Conservation (phyloP, 257 asterid species). For the Jacaranda mimosifolia region DNA sequence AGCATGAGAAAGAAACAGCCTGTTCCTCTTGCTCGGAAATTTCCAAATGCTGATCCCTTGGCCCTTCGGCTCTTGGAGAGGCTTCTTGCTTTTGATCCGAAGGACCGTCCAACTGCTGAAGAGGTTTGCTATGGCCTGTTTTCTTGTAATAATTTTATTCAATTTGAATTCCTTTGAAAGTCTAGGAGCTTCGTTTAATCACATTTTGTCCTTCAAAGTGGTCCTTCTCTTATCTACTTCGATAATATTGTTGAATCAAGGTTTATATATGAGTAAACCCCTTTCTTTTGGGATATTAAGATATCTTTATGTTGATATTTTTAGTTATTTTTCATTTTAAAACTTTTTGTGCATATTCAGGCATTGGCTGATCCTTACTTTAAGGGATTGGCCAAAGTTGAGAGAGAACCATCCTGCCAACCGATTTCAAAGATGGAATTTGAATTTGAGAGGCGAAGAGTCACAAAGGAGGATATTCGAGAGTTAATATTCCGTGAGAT, state of each 20-base stretch:
- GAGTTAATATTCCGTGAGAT: conserved; percentile 85
- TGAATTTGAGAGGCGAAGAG: conserved; percentile 89
- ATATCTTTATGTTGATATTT: conserved; percentile 6
- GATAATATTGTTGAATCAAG: not conserved
- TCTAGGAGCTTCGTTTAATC: conserved; percentile 29
- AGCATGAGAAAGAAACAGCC: conserved; percentile 86
- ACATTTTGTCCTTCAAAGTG: not conserved
- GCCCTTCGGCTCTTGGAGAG: conserved; percentile 76
- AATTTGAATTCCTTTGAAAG: conserved; percentile 16
- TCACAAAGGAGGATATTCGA: conserved; percentile 78
- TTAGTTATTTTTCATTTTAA: not conserved
- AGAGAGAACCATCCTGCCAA: conserved; percentile 84
- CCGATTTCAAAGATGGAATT: conserved; percentile 83
- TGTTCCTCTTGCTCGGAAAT: conserved; percentile 70
- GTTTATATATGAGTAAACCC: not conserved
- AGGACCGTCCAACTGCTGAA: conserved; percentile 90
- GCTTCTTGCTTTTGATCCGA: conserved; percentile 86
- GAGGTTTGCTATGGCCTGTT: conserved; percentile 57
- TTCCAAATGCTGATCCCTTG: conserved; percentile 85
- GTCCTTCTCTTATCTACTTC: not conserved
- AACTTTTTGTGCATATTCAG: conserved; percentile 45
- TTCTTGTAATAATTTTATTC: not conserved
- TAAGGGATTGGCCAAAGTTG: conserved; percentile 76
- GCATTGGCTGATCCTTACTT: conserved; percentile 88
- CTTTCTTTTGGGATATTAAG: conserved; percentile 11